These are phyloP conservation scores for Penstemon davidsonii DNA, from an alignment of 257 asterid species.

Conservation along the genomic window DNA sequence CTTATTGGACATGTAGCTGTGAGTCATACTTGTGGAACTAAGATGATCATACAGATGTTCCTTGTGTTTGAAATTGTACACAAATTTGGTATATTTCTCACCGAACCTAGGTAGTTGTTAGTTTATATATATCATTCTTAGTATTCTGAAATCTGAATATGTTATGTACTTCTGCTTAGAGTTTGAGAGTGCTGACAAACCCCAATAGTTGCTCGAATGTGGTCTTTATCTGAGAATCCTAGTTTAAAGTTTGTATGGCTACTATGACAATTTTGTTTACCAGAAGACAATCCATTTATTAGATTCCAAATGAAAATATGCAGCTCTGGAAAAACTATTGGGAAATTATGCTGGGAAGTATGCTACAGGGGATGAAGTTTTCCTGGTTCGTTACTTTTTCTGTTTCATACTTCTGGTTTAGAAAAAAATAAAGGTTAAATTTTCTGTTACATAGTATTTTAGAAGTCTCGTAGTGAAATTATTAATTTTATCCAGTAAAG, in stretches of 20 bases:
- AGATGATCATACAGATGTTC: neutral
- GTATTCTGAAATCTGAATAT: too few species aligned
- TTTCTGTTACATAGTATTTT: too few species aligned
- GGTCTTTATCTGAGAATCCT: constrained; percentile 14
- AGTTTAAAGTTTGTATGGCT: neutral
- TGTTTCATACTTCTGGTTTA: neutral
- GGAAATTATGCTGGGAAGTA: constrained; percentile 64
- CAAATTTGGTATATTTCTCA: neutral
- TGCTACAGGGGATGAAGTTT: constrained; percentile 72
- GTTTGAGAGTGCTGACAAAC: neutral
- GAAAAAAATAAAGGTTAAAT: too few species aligned
- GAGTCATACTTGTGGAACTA: neutral
- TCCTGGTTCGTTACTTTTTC: constrained; percentile 50
- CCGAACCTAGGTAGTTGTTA: neutral
- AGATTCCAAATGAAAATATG: constrained; percentile 32
- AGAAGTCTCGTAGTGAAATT: neutral
- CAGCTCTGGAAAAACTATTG: constrained; percentile 77
- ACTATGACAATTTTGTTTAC: constrained; percentile 1
- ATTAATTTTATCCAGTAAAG: neutral
- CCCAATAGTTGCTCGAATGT: neutral
- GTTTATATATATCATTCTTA: neutral
- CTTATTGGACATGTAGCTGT: neutral
- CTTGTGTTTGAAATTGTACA: neutral
- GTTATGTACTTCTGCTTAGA: too few species aligned
- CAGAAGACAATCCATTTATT: neutral